A percentile compares a stretch with the other conserved stretches of the same genome.
These are phyloP conservation scores for Botryotinia narcissicola DNA, from an alignment of 2,329 filamentous ascomycete genomes.

Conservation along the genomic window DNA sequence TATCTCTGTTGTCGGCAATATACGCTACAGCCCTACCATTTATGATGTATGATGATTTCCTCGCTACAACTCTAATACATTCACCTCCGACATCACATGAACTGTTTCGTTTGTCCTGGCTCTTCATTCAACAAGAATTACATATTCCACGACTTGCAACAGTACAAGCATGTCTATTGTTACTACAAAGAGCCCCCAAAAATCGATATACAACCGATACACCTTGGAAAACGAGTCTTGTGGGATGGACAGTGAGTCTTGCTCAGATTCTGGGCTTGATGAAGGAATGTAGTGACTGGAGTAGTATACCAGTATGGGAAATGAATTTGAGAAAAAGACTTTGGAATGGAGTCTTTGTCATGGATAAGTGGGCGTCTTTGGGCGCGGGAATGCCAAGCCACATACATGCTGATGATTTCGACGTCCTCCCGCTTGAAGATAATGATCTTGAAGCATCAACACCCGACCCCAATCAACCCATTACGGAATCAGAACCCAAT, in stretches of 20 bases:
- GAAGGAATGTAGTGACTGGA: slow-evolving; percentile 38
- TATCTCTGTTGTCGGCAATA: slow-evolving; percentile 43
- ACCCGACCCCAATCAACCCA: slow-evolving; percentile 26
- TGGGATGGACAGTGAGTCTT: slow-evolving; percentile 39
- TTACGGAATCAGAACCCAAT: slow-evolving; percentile 31
- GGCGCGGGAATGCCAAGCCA: slow-evolving; percentile 40
- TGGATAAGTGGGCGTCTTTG: slow-evolving; percentile 41
- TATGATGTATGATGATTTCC: slow-evolving; percentile 44
- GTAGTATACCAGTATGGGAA: slow-evolving; percentile 37
- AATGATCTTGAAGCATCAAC: slow-evolving; percentile 32
- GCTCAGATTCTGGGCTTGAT: slow-evolving; percentile 39
- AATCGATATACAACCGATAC: slow-evolving; percentile 40
- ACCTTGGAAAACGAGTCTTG: slow-evolving; percentile 39
- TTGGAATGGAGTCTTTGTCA: slow-evolving; percentile 38
- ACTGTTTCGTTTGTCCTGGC: slow-evolving; percentile 39
- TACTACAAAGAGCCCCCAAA: slow-evolving; percentile 39
- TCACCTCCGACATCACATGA: slow-evolving; percentile 34
- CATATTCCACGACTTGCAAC: slow-evolving; percentile 39
- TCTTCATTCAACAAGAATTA: slow-evolving; percentile 37
- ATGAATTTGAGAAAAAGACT: slow-evolving; percentile 37
- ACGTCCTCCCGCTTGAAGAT: slow-evolving; percentile 34
- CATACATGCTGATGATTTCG: slow-evolving; percentile 36
- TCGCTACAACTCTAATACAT: slow-evolving; percentile 38
- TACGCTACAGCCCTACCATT: slow-evolving; percentile 47
- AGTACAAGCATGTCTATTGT: slow-evolving; percentile 38